These are phyloP conservation scores for Myochromella boudieri DNA, from an alignment of 768 basidiomycete genomes.

Conservation along the genomic window DNA sequence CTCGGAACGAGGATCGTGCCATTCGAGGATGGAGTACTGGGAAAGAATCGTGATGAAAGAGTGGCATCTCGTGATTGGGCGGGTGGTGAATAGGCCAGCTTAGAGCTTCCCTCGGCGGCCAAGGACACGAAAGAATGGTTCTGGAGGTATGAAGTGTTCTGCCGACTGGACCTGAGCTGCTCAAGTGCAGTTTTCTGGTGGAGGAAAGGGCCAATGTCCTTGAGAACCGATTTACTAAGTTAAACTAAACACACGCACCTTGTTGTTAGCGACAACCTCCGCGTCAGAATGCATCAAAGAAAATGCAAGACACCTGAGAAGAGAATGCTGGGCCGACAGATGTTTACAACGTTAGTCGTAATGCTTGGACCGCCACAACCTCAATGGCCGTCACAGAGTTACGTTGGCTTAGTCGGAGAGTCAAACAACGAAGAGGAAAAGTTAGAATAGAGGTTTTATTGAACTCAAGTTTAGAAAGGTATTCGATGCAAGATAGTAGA, in stretches of 20 bases:
- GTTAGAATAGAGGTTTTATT: slow-evolving; percentile 2
- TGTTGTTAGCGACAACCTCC: slow-evolving; percentile 44
- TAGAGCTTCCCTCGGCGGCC: slow-evolving; percentile 19
- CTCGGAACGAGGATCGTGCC: slow-evolving; percentile 72
- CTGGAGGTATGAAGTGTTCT: slow-evolving; percentile 29
- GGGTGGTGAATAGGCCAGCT: slow-evolving; percentile 32
- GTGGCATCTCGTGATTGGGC: slow-evolving; percentile 80
- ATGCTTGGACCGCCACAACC: slow-evolving; percentile 13
- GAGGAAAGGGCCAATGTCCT: slow-evolving; percentile 10
- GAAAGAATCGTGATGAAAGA: slow-evolving; percentile 62
- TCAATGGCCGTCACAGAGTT: slow-evolving; percentile 29
- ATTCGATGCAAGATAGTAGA: too few species aligned
- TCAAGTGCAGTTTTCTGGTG: slow-evolving; percentile 45
- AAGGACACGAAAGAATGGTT: slow-evolving; percentile 27
- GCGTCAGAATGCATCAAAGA: slow-evolving; percentile 47
- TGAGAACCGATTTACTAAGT: slow-evolving; percentile 19
- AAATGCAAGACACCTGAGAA: slow-evolving; percentile 14
- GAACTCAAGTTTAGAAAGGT: neutral
- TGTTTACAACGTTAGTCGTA: slow-evolving; percentile 10
- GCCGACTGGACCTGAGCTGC: slow-evolving; percentile 45
- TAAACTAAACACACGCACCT: slow-evolving; percentile 40
- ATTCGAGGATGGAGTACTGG: slow-evolving; percentile 42
- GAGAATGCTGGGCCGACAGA: slow-evolving; percentile 12
- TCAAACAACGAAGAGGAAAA: slow-evolving; percentile 34
- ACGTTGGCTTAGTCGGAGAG: slow-evolving; percentile 46